Evolutionary conservation across 2,329 filamentous ascomycete genomes (phyloP).

Genomic region (Aspergillus fijiensis): DNA sequence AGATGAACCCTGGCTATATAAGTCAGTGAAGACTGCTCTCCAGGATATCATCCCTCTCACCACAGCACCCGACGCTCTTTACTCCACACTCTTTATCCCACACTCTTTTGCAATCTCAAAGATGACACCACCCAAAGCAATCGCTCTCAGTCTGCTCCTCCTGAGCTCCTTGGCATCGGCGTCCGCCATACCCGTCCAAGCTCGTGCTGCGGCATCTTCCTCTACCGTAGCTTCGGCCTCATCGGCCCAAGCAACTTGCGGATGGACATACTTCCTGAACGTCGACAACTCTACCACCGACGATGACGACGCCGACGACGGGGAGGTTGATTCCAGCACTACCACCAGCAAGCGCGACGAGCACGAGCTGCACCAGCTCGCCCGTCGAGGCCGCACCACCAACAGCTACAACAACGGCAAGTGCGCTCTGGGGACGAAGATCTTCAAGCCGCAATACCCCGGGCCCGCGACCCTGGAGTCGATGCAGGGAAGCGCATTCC

Average conservation of each 20-base stretch:
- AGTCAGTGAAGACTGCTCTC: not conserved
- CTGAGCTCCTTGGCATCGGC: not conserved
- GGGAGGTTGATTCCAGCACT: not conserved
- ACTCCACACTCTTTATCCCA: not conserved
- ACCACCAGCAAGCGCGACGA: not conserved
- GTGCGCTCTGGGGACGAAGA: not conserved
- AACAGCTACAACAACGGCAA: not conserved
- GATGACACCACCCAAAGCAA: not conserved
- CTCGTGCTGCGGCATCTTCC: not conserved
- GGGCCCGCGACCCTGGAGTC: not conserved
- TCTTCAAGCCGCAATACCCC: slow-evolving; percentile 1
- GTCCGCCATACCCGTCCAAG: not conserved
- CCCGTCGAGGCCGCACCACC: not conserved
- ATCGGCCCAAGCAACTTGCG: not conserved
- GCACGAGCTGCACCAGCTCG: not conserved
- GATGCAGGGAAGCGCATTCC: not conserved
- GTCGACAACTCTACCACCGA: not conserved
- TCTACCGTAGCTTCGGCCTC: not conserved
- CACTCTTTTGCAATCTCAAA: not conserved
- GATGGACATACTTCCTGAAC: not conserved
- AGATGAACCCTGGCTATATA: not conserved
- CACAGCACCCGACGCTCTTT: not conserved
- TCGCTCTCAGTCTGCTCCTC: not conserved
- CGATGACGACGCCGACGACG: not conserved
- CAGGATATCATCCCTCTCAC: not conserved